phyloP scores from a whole-genome alignment of 1,139 yeast genomes.

The Hemisphaericaspora xylanilytica region DNA sequence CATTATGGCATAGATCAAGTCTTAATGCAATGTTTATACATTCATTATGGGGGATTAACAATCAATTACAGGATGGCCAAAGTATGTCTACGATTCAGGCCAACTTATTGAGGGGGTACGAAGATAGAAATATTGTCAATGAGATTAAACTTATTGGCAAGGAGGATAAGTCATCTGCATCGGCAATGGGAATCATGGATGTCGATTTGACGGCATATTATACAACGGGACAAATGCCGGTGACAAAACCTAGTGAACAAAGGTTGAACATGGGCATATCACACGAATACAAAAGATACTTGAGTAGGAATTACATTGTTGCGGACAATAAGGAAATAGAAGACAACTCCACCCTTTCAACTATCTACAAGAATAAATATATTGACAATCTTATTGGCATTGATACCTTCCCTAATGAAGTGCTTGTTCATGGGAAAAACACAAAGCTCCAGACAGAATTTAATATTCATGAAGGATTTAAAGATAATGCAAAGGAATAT shows the following conservation, averaged over 20 bases:
- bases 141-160: slow-evolving; percentile 22
- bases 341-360: slow-evolving; percentile 15
- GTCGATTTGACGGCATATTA: slow-evolving; percentile 16
- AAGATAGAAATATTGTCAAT: slow-evolving; percentile 34
- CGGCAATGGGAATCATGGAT: slow-evolving; percentile 7
- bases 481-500: slow-evolving; percentile 47
- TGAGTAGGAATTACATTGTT: slow-evolving; percentile 19
- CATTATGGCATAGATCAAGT: slow-evolving; percentile 45
- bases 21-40: slow-evolving; percentile 31
- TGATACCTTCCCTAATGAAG: slow-evolving; percentile 35
- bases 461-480: slow-evolving; percentile 46
- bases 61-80: slow-evolving; percentile 20
- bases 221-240: slow-evolving; percentile 1
- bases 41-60: slow-evolving; percentile 40
- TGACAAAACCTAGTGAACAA: slow-evolving; percentile 1
- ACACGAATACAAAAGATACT: slow-evolving; percentile 13
- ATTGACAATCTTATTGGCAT: slow-evolving; percentile 22
- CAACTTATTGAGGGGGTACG: slow-evolving; percentile 26
- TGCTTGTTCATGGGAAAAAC: slow-evolving; percentile 11
- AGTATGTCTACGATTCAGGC: slow-evolving; percentile 36
- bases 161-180: slow-evolving; percentile 1
- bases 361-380: slow-evolving; percentile 18
- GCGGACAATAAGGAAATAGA: slow-evolving; percentile 13
- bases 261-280: slow-evolving; percentile 14
- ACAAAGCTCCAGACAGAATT: slow-evolving; percentile 32